Percentiles rank a stretch among this genome's conserved stretches.
Conservation (phyloP, 108 stramenopile genomes). For the Aureococcus anophagefferens region DNA sequence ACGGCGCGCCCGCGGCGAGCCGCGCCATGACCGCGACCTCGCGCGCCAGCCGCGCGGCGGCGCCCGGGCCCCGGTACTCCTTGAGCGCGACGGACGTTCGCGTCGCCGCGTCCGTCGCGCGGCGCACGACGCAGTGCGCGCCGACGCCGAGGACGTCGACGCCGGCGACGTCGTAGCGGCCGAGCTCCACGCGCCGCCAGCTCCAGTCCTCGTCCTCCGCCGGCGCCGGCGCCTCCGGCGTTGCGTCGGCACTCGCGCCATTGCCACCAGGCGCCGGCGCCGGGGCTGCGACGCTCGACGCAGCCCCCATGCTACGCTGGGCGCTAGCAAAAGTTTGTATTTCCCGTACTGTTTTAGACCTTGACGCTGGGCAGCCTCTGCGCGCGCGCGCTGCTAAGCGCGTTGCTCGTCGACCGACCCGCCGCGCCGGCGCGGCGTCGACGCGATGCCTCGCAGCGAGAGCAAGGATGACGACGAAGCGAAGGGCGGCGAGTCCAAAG, state of each 20-base stretch:
- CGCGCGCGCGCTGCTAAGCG: too few relatives aligned
- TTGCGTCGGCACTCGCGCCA: neutral
- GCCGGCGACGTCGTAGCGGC: neutral
- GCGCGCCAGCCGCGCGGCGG: neutral
- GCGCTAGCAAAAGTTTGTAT: too few relatives aligned
- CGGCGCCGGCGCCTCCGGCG: neutral
- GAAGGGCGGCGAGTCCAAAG: too few relatives aligned
- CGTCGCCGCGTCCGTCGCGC: neutral
- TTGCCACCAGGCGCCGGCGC: too few relatives aligned
- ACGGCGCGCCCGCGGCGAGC: neutral
- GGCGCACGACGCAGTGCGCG: neutral
- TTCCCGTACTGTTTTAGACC: too few relatives aligned
- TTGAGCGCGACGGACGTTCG: neutral
- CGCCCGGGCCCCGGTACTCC: neutral
- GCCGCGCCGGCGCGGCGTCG: too few relatives aligned
- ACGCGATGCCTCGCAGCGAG: too few relatives aligned
- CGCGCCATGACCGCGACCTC: neutral
- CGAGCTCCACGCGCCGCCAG: neutral
- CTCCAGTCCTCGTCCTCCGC: neutral
- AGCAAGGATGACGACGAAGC: too few relatives aligned
- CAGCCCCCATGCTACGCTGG: too few relatives aligned
- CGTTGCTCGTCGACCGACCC: too few relatives aligned
- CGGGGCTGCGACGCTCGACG: too few relatives aligned
- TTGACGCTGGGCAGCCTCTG: too few relatives aligned
- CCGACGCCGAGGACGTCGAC: neutral